phyloP scores from a whole-genome alignment of 805 yeast species.

The Metschnikowia picachoensis region DNA sequence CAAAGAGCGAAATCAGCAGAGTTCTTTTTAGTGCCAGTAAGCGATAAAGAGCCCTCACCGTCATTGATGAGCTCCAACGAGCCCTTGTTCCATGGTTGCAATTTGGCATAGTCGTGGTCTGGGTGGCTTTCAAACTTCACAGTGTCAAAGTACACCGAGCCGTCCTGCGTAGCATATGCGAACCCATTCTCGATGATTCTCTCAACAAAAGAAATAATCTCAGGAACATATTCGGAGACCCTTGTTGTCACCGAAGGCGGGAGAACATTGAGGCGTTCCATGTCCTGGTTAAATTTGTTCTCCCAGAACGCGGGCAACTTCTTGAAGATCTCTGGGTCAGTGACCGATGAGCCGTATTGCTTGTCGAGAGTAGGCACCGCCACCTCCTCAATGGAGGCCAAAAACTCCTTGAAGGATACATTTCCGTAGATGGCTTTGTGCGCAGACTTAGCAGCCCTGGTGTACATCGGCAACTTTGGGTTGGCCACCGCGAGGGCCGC shows the following conservation, averaged over 20 bases:
- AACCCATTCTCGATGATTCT: constrained; percentile 74
- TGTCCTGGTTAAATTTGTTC: constrained; percentile 74
- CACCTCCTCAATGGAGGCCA: constrained; percentile 64
- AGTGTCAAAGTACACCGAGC: constrained; percentile 96
- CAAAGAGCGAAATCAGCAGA: constrained; percentile 92
- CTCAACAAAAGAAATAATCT: constrained; percentile 76
- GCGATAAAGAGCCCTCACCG: constrained; percentile 84
- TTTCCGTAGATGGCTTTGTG: constrained; percentile 37
- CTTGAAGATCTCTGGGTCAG: constrained; percentile 80
- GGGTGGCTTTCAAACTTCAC: constrained; percentile 67
- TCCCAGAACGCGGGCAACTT: constrained; percentile 90
- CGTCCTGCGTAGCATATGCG: constrained; percentile 80
- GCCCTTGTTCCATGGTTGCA: constrained; percentile 98
- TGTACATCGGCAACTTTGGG: constrained; percentile 88
- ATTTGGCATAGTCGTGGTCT: constrained; percentile 84
- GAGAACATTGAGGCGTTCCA: constrained; percentile 78
- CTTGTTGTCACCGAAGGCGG: constrained; percentile 86
- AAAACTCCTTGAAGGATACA: constrained; percentile 32
- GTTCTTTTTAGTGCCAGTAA: constrained; percentile 57
- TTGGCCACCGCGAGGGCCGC: constrained; percentile 47
- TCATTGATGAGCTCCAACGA: constrained; percentile 80
- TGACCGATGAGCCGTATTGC: constrained; percentile 68
- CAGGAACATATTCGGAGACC: constrained; percentile 94
- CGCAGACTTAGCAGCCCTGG: constrained; percentile 58
- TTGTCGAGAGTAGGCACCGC: constrained; percentile 69